phyloP scores from a whole-genome alignment of 768 basidiomycete genomes.

The Lactifluus subvellereus region DNA sequence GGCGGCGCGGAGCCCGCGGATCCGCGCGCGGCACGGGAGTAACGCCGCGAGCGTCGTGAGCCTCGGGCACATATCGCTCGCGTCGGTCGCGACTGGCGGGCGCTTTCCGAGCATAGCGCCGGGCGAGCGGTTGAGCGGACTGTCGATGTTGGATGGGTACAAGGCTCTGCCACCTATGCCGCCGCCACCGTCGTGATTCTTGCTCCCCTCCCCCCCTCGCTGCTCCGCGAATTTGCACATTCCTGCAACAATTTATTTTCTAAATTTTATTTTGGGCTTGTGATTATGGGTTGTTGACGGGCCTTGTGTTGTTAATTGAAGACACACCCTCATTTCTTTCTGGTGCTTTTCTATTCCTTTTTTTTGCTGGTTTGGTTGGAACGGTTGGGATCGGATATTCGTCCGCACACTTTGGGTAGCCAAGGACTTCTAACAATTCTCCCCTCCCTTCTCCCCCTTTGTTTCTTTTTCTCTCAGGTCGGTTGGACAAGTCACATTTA shows the following conservation, averaged over 20 bases:
- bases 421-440: too few species aligned
- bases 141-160: background rate
- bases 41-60: slow-evolving; percentile 1
- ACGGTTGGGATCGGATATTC: background rate
- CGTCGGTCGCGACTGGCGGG: background rate
- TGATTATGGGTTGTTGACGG: background rate
- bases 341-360: background rate
- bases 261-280: background rate
- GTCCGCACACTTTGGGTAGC: too few species aligned
- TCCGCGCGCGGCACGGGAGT: slow-evolving; percentile 5
- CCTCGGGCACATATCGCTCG: slow-evolving; percentile 2
- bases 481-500: background rate
- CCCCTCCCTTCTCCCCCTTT: too few species aligned
- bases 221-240: background rate
- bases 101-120: slow-evolving; percentile 15
- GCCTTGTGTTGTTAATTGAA: background rate
- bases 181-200: background rate
- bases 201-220: background rate
- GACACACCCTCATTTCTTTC: background rate
- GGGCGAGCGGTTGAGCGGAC: slow-evolving; percentile 4
- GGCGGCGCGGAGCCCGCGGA: slow-evolving; percentile 32
- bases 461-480: background rate
- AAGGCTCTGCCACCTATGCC: background rate
- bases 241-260: background rate
- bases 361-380: background rate